Evolutionary conservation across 306 rosid species (phyloP), one percentile per base, ranked within the genome.

Genomic region (Parietaria judaica): DNA sequence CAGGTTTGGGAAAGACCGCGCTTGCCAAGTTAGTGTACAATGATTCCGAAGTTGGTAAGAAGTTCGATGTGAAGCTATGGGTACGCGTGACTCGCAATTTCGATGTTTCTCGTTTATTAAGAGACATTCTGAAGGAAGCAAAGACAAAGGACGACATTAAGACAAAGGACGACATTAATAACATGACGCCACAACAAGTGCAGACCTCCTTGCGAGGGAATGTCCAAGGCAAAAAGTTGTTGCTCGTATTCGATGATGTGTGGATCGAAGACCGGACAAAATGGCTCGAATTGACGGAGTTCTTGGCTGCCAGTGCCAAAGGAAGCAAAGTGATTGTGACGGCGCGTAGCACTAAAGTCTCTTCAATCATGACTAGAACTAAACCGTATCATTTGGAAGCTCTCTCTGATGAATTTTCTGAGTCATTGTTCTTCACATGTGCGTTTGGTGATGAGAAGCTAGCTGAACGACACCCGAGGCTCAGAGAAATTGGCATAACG

Each of bases 241-340:
- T 71, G 34, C 76, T 71, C 53, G 70, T 71, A 13, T 59, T 71
- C 61, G 71, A 72, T 65, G 76, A 71, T 43, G 37, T 65, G 0
- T 67, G 70, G 54, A 51, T 8, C n/a, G 61, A 15, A 49, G 53
- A 64, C 35, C 59, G 41, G 0, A 14, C 6, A 5, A 55, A 55
- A 7, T 55, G 41, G 59, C 34, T 15, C 41, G 46, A 56, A 8
- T 11, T 56, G 31, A 36, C 10, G 35, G 61, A 13, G 61, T 36
- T 56, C 15, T 34, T 14, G 16, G 6, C 43, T 14, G 61, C 58
- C 15, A 13, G 46, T 12, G 15, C 43, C 8, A 35, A 10, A 15
- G 23, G 43, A 8, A 56, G 61, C 43, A 56, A 13, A 56, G 14
- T 56, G 5, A 56, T 56, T 35, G 61, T 37, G 1, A 56, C 61